phyloP scores from a whole-genome alignment of 2,329 filamentous ascomycete species.

The Colletotrichum somersetense region DNA sequence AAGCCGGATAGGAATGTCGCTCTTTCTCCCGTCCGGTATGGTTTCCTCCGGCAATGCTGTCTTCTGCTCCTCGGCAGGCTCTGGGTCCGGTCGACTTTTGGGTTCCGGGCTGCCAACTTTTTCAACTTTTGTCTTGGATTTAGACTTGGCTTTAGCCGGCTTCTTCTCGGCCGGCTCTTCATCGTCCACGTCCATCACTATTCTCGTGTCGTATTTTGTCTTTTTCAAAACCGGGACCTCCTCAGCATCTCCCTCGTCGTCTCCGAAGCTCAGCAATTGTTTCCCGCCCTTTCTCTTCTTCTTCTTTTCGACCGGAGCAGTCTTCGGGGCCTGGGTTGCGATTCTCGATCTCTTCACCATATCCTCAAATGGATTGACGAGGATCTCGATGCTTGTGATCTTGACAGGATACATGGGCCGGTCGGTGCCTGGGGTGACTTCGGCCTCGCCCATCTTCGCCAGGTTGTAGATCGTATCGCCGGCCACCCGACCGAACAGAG shows the following conservation, averaged over 20 bases:
- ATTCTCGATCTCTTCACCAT: conserved; percentile 78
- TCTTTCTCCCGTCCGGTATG: conserved; percentile 25
- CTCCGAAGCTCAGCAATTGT: conserved; percentile 82
- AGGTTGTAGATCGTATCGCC: conserved; percentile 97
- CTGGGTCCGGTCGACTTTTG: neutral
- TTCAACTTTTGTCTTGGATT: conserved; percentile 50
- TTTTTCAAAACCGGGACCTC: conserved; percentile 76
- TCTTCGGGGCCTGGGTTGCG: conserved; percentile 62
- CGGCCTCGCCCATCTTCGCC: conserved; percentile 90
- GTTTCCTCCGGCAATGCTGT: conserved; percentile 45
- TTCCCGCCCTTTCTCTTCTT: conserved; percentile 83
- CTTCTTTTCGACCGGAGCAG: conserved; percentile 62
- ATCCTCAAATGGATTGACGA: conserved; percentile 85
- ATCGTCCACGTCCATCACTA: conserved; percentile 72
- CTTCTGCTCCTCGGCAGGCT: conserved; percentile 38
- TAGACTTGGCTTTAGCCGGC: conserved; percentile 48
- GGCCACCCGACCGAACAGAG: conserved; percentile 90
- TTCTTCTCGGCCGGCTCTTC: conserved; percentile 50
- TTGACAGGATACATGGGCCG: conserved; percentile 88
- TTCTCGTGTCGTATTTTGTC: conserved; percentile 81
- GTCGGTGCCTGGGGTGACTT: conserved; percentile 83
- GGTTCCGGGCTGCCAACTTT: neutral
- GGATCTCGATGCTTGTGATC: conserved; percentile 79
- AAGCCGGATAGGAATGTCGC: conserved; percentile 20
- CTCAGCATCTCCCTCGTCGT: conserved; percentile 73